phyloP scores from a whole-genome alignment of 164 flowering plant species.

The Liriodendron chinense region DNA sequence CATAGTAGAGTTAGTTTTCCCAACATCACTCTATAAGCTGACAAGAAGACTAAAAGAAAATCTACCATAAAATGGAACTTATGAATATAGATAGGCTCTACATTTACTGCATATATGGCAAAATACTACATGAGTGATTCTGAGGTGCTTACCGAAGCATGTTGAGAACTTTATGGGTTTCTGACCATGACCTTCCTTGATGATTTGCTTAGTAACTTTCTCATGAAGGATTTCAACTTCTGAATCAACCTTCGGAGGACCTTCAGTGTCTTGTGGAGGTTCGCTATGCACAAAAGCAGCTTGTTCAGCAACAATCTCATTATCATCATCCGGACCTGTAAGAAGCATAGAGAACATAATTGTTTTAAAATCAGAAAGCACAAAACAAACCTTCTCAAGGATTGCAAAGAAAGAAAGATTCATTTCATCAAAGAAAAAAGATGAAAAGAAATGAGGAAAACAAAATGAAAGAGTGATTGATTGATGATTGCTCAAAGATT shows the following conservation, averaged over 20 bases:
- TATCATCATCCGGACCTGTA: slow-evolving; percentile 46
- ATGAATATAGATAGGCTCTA: neutral
- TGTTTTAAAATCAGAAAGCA: neutral
- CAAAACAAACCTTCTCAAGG: neutral
- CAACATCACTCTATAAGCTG: neutral
- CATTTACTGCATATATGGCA: neutral
- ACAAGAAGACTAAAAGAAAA: neutral
- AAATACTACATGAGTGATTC: neutral
- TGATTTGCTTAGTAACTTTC: slow-evolving; percentile 86
- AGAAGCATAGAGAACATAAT: neutral
- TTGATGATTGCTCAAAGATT: neutral
- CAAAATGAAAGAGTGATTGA: neutral
- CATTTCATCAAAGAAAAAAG: no score
- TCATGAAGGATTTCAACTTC: slow-evolving; percentile 66
- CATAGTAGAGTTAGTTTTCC: neutral
- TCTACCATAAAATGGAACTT: neutral
- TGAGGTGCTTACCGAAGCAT: slow-evolving; percentile 72
- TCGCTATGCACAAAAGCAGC: slow-evolving; percentile 66
- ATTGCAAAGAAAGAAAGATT: no score
- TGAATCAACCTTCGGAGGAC: slow-evolving; percentile 78
- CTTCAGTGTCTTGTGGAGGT: slow-evolving; percentile 52
- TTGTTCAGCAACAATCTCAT: slow-evolving; percentile 60
- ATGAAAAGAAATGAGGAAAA: no score
- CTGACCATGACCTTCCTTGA: slow-evolving; percentile 91
- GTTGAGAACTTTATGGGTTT: slow-evolving; percentile 82